A percentile compares a stretch with the other conserved stretches of the same genome.
phyloP scores from a whole-genome alignment of 148 eudicot species.

The Mesembryanthemum crystallinum region DNA sequence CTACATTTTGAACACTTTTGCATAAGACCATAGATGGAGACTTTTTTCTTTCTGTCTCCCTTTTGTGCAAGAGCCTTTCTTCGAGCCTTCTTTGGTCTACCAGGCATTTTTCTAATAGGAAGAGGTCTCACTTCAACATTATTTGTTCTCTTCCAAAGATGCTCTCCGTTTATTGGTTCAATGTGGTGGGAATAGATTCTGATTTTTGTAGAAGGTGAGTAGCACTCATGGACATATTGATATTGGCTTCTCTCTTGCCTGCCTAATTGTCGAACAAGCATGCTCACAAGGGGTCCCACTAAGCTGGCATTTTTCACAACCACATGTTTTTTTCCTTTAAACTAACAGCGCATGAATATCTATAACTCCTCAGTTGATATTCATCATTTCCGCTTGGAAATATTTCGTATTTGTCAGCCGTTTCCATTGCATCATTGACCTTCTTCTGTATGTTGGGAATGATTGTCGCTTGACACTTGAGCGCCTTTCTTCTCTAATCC shows the following conservation, averaged over 20 bases:
- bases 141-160: background rate
- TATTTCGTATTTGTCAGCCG: background rate
- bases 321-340: background rate
- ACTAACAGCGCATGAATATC: background rate
- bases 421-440: background rate
- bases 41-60: background rate
- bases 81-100: background rate
- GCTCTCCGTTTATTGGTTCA: background rate
- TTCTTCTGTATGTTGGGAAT: background rate
- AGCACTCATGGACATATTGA: background rate
- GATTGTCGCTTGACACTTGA: background rate
- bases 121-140: background rate
- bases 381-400: background rate
- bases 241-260: background rate
- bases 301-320: background rate
- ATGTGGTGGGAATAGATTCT: background rate
- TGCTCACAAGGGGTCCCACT: background rate
- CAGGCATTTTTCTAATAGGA: background rate
- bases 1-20: background rate
- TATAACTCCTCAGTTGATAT: background rate
- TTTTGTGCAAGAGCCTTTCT: background rate
- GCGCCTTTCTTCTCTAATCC: background rate
- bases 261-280: background rate
- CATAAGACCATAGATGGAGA: background rate
- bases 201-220: background rate